Percentiles rank a stretch among this genome's conserved stretches.
Evolutionary conservation across 1,139 yeast genomes (phyloP).

Genomic region (Debaryomycetaceae sp.): DNA sequence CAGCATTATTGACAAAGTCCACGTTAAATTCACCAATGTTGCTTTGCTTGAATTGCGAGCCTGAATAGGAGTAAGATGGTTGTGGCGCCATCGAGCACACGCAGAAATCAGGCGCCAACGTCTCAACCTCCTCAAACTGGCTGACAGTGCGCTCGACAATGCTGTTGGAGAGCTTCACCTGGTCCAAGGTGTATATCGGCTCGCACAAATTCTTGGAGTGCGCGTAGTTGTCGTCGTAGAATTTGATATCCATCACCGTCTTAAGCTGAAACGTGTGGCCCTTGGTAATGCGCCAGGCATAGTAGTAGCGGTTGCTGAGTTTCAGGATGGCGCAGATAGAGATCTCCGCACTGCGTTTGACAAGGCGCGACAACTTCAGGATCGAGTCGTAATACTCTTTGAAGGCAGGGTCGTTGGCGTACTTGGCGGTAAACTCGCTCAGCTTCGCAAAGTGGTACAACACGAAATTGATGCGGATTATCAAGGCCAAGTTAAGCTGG

Average conservation of each 20-base stretch:
- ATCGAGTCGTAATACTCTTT: constrained; percentile 18
- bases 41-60: not conserved
- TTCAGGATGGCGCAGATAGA: constrained; percentile 32
- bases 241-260: constrained; percentile 24
- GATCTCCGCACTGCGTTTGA: constrained; percentile 34
- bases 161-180: constrained; percentile 24
- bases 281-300: constrained; percentile 50
- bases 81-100: not conserved
- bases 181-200: constrained; percentile 17
- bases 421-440: constrained; percentile 16
- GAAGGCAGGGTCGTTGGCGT: constrained; percentile 16
- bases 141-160: constrained; percentile 24
- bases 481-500: constrained; percentile 28
- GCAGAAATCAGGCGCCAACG: constrained; percentile 7
- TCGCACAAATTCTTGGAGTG: constrained; percentile 11
- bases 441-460: constrained; percentile 15
- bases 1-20: constrained; percentile 27
- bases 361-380: constrained; percentile 26
- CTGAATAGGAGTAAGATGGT: no score
- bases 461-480: constrained; percentile 25
- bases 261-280: constrained; percentile 33
- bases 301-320: constrained; percentile 42
- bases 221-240: constrained; percentile 22
- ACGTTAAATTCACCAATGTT: constrained; percentile 16
- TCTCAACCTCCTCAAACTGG: constrained; percentile 15